These are phyloP conservation scores for Nicotiana tabacum DNA, from an alignment of 257 asterid species.

Conservation along the genomic window DNA sequence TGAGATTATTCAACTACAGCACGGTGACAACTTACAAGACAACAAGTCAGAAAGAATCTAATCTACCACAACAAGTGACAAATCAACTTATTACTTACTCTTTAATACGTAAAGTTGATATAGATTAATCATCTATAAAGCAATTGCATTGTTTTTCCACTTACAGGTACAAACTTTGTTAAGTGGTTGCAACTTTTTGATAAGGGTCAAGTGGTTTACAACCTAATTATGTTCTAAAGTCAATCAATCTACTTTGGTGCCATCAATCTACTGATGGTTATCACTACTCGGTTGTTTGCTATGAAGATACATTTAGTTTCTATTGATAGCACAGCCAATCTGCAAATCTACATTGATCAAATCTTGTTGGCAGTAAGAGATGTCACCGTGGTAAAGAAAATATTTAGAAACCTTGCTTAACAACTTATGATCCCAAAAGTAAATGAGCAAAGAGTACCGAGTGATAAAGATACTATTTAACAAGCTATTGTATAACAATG, in stretches of 20 bases:
- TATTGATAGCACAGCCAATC: background rate
- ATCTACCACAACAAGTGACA: background rate
- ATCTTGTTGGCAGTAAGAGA: background rate
- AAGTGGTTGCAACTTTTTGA: background rate
- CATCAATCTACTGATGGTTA: background rate
- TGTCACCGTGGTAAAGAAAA: background rate
- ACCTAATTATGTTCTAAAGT: background rate
- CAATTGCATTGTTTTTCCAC: background rate
- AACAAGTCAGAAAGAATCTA: background rate
- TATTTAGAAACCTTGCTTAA: background rate
- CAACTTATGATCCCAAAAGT: background rate
- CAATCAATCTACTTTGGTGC: background rate
- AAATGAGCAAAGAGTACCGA: background rate
- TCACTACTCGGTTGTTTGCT: background rate
- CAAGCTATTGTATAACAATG: background rate
- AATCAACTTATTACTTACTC: background rate
- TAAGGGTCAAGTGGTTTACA: background rate
- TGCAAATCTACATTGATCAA: background rate
- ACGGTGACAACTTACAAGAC: background rate
- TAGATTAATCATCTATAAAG: background rate
- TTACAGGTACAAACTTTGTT: background rate
- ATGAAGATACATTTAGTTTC: background rate
- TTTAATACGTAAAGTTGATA: background rate
- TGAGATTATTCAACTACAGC: background rate
- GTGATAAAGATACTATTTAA: background rate